Conservation (phyloP, 2,329 filamentous ascomycete genomes). For the Geosmithia flava region DNA sequence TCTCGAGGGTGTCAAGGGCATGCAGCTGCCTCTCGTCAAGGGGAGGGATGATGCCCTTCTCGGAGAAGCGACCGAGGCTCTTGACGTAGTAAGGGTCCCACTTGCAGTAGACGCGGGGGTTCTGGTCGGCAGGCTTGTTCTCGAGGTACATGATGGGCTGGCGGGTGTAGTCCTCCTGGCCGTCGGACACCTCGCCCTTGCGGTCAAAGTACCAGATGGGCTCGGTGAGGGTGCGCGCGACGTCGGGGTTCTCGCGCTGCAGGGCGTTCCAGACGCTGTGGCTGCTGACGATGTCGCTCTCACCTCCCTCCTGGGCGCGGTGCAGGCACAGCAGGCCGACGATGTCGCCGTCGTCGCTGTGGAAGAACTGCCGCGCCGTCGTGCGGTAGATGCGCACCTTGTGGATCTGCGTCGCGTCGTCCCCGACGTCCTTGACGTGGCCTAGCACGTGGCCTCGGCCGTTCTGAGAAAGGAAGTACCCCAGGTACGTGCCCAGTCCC, state of each 20-base stretch:
- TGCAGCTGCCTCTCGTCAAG: conserved; percentile 41
- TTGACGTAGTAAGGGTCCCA: conserved; percentile 86
- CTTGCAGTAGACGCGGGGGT: conserved; percentile 53
- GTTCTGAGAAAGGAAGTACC: conserved; percentile 84
- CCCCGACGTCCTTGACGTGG: conserved; percentile 80
- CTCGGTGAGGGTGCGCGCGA: conserved; percentile 59
- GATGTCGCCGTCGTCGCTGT: conserved; percentile 71
- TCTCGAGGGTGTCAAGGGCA: conserved; percentile 51
- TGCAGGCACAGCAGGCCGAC: conserved; percentile 75
- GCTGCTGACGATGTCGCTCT: conserved; percentile 66
- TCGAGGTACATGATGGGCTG: conserved; percentile 69
- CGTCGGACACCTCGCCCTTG: conserved; percentile 68
- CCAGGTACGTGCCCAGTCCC: conserved; percentile 74
- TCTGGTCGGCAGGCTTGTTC: conserved; percentile 35
- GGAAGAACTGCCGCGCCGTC: conserved; percentile 44
- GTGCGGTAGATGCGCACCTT: conserved; percentile 85
- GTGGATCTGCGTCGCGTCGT: conserved; percentile 70
- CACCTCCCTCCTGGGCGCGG: conserved; percentile 65
- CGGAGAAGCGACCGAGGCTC: conserved; percentile 61
- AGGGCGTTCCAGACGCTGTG: conserved; percentile 75
- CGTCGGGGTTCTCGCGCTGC: conserved; percentile 64
- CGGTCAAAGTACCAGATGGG: conserved; percentile 89
- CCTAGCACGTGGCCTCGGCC: conserved; percentile 74
- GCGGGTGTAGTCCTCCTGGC: conserved; percentile 63
- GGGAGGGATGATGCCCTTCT: conserved; percentile 46